Base-by-base conservation (phyloP, 768 basidiomycete genomes). In the Phylloporus sp. region DNA sequence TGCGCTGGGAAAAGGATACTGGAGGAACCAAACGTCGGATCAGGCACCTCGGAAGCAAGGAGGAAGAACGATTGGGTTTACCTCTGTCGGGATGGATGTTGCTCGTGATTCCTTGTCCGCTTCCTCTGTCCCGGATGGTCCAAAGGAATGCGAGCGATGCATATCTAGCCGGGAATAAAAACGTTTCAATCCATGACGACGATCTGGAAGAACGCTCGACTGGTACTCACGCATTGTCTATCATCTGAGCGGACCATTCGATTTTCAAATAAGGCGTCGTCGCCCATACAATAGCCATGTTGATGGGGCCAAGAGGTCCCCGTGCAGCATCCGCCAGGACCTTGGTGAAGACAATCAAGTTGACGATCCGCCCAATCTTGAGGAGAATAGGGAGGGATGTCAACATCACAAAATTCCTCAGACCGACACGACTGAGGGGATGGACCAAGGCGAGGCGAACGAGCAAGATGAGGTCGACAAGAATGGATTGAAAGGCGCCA, bases 211-310 rank as follows among this genome's bases (percentile, higher is more conserved):
- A 18, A 17, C 3, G 3, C 5, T 29, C 46, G 9, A 43, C 9
- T 2, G 17, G 6, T 4, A 46, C 64, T 42, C 22, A 66, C 63
- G 50, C 50, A 23, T 67, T 67, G 39, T 65, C 65, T 7, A 57
- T 41, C 40, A 67, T 32, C 44, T 67, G 66, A 15, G 56, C 49
- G 13, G 57, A 55, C 64, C 66, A 64, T 33, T 65, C 66, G 3
- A 67, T 62, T 46, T 64, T 68, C 10, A 68, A 43, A 43, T 61
- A 68, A 5, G 63, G 66, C 1, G 45, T 53, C 35, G 53, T 18
- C 17, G 39, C 47, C 66, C 62, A 66, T 15, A 45, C 26, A n/a
- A 46, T 2, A 9, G 35, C 48, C n/a, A 60, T 20, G 0, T 50
- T 37, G 32, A 50, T 37, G 13, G 55, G 15, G 9, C 49, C 60